Evolutionary conservation across 176 grass and related monocot genomes (phyloP).

Genomic region (Stipa capillata): DNA sequence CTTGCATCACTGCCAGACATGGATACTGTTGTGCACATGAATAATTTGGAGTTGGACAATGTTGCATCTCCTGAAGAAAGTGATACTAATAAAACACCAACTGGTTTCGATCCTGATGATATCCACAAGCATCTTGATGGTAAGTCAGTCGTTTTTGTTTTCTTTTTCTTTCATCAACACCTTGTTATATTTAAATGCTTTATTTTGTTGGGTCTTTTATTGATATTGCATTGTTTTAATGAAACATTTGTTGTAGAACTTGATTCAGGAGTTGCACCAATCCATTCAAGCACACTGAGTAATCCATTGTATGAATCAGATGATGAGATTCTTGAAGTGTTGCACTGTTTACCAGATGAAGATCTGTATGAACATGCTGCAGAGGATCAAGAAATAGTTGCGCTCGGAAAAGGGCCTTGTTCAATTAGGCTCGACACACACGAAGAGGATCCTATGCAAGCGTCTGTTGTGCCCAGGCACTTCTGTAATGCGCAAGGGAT

Average conservation of each 20-base stretch:
- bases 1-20: conserved; percentile 12
- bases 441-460: conserved; percentile 19
- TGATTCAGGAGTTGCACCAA: conserved; percentile 36
- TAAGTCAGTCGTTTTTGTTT: conserved; percentile 13
- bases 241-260: conserved; percentile 22
- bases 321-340: conserved; percentile 15
- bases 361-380: conserved; percentile 14
- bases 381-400: conserved; percentile 12
- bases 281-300: not conserved
- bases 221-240: not conserved
- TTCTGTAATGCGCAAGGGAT: conserved; percentile 22
- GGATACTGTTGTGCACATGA: conserved; percentile 16
- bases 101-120: conserved; percentile 5
- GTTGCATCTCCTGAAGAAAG: conserved; percentile 16
- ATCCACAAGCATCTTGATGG: conserved; percentile 13
- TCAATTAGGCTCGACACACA: conserved; percentile 26
- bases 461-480: not conserved
- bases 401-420: conserved; percentile 19
- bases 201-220: not conserved
- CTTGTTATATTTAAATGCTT: conserved; percentile 16
- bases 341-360: conserved; percentile 16
- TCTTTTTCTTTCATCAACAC: not conserved
- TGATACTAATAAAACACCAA: not conserved
- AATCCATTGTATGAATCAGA: conserved; percentile 21
- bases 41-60: conserved; percentile 12